Base-by-base conservation (phyloP, 495 filamentous ascomycete species). In the Talaromyces stipitatus region DNA sequence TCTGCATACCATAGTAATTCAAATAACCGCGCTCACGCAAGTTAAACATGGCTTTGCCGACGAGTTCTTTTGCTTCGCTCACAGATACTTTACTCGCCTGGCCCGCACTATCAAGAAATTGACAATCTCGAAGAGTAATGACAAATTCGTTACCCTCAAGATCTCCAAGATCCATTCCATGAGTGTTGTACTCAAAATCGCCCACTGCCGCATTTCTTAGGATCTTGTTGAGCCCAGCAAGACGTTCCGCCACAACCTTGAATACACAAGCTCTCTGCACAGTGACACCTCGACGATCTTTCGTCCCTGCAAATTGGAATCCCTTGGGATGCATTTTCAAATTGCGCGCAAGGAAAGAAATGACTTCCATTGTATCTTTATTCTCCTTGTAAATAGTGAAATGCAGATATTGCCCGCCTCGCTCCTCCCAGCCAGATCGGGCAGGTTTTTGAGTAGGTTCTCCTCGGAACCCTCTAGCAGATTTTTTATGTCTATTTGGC, bases 381-480 rank as follows among this genome's bases (percentile, higher is more conserved):
- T 98, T 98, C 71, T 97, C 94, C 73, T 98, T 98, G 77, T 92
- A 94, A 36, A 98, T 81, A 0, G 90, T 89, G 65, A 97, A 95
- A 68, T 98, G 94, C 7, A 97, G 78, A 65, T 90, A 92, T 87
- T 82, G 1, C 88, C 91, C 16, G 86, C 88, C 45, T 10, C 84
- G 77, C 56, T 85, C 82, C 27, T 79, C 72, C 82, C 83, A 87
- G 46, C 72, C 74, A 14, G 75, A 57, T 26, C 75, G 73, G 16
- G 65, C 64, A 16, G 63, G 62, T n/a, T 60, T 63, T 9, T 65
- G 30, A 10, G 61, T 55, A 29, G 60, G 62, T n/a, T 62, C 64
- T 3, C 63, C 66, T 16, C 68, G 66, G 18, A 69, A 69, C 14
- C 61, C 65, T 43, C 64, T 64, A 23, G 57, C 51, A 36, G 60